Evolutionary conservation across 306 rosid species (phyloP), one percentile per base, ranked within the genome.

Genomic region (Mimosa bimucronata): DNA sequence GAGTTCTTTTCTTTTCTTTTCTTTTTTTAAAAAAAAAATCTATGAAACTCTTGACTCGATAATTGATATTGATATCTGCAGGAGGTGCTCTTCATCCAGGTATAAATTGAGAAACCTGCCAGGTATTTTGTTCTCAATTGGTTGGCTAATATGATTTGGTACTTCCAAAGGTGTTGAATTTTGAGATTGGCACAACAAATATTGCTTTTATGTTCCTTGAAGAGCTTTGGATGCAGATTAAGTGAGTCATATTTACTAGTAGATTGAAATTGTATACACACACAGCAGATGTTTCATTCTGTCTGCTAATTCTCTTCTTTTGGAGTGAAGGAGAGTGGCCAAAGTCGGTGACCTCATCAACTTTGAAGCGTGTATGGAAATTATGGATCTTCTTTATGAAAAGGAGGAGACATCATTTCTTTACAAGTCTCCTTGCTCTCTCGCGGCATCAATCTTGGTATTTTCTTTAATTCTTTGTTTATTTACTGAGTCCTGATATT

Each of bases 71-170:
- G 52, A 40, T 40, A 38, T 80, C 82, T 65, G 41, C 82, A 92
- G 97, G 97, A 94, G 91, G 77, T 87, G 84, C 86, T 92, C 71
- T 88, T 92, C 78, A 79, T 92, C 97, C 90, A 91, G 98, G 98
- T 92, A 83, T 41, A 40, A 73, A 52, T 81, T 76, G 68, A 60
- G 21, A 64, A 76, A 72, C 62, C 81, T 44, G 70, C 66, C 61
- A 83, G 30, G 30, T 76, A 45, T 76, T 38, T 3, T 69, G 60
- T 57, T 29, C 69, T 65, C 19, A 26, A 77, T 2, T 55, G 74
- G 30, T 82, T 53, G 40, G 53, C 74, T 83, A 38, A 74, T 82
- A 66, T 64, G 62, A 37, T 82, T 21, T 52, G 75, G 64, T 30
- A 29, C 66, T 82, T 76, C 41, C 78, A 44, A 80, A 94, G 97